Base-by-base conservation (phyloP, 495 filamentous ascomycete genomes). In the Podospora anserina region DNA sequence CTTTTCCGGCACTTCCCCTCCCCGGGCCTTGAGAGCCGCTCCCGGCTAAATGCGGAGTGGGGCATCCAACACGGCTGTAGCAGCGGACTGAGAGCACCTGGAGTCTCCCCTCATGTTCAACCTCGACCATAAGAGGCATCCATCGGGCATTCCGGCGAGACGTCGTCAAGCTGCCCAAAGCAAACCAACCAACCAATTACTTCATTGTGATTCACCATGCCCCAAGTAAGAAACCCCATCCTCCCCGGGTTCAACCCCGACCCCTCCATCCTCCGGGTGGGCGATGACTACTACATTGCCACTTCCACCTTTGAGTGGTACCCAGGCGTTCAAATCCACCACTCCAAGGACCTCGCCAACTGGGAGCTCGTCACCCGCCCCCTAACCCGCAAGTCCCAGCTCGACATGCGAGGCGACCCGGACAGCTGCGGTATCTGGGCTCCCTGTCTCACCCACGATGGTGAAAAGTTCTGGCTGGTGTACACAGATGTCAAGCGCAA, bases 281-380 rank as follows among this genome's bases (percentile, higher is more conserved):
- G 82, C 55, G 73, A 80, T 1, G 84, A 88, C 74, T 89, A 88
- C 75, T 88, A 87, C 76, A 84, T 89, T 66, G 86, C 85, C 44
- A 88, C 86, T 2, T 88, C 87, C 23, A 87, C 86, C 1, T 88
- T 89, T 63, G 86, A 89, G 71, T 88, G 83, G 81, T 88, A 81
- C 63, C 87, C 87, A 0, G 87, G 86, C 16, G 80, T 86, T 7
- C 86, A 85, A 66, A 88, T 90, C 61, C 81, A 87, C 72, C 83
- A 87, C 68, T 86, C 84, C 30, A 81, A 71, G 20, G 85, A 88
- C 65, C 78, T 88, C 7, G 82, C 81, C 54, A 87, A 87, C 78
- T 89, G 87, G 87, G 76, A 81, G 26, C 78, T 88, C 27, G 82
- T 87, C 39, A 81, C 79, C 1, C 85, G 88, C 67, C 88, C 85